Base-by-base conservation (phyloP, 176 grass and related monocot genomes). In the sorghum (Sorghum bicolor) region DNA sequence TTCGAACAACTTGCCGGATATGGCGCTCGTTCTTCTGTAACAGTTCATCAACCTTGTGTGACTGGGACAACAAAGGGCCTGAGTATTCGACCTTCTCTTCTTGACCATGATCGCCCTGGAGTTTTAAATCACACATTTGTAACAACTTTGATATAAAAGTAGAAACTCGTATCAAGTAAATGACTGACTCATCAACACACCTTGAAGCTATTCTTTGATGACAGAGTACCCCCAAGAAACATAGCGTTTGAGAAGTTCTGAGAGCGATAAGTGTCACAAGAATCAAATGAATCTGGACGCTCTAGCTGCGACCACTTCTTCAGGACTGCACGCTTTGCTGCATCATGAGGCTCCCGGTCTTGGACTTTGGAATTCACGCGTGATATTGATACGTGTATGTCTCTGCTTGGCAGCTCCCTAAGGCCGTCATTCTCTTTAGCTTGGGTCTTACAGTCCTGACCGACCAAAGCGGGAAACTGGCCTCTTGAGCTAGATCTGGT, bases 1-100 rank as follows among this genome's bases (percentile, higher is more conserved):
- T 99, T 50, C 91, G 61, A 84, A 92, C 89, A 61, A 80, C 93
- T 86, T 92, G 93, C 4, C 93, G 90, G 62, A 99, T 94, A 43
- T 94, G 96, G 16, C 89, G 89, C 80, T 99, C 96, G 74, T 92
- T 91, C 64, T 87, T 96, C 80, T 94, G 76, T 79, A 99, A 79
- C 48, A 99, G 74, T 87, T 99, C 93, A 89, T 99, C 93, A 45
- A 99, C 83, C 87, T 93, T 92, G 88, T 92, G 87, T 22, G 96
- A 69, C 38, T 99, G 91, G 57, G 88, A 87, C 55, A 94, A 67
- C 75, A 99, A 64, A 53, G 96, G 93, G 4, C 96, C 96, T 12
- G 96, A 99, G 75, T 87, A 96, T 83, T 99, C 96, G 79, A 94
- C 88, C 87, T 86, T 94, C 19, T 94, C 93, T 11, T 74, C 94